Evolutionary conservation across 208 protist species (phyloP).

Genomic region (Crithidia expoeki): DNA sequence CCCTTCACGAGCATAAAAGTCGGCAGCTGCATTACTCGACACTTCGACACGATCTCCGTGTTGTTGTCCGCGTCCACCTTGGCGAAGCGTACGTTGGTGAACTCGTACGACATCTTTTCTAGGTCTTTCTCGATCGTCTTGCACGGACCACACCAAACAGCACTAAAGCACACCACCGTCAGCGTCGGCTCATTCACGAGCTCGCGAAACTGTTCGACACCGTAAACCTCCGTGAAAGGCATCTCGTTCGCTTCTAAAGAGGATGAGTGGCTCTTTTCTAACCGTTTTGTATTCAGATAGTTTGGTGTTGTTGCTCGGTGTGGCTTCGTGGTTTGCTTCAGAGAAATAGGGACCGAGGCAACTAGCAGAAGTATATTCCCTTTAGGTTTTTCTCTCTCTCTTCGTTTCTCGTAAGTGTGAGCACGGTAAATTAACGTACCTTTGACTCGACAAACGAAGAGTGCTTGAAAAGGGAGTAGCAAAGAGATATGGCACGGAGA

Average conservation of each 20-base stretch:
- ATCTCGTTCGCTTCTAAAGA: slow-evolving; percentile 28
- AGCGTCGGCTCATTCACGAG: slow-evolving; percentile 58
- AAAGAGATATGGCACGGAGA: too few relatives aligned
- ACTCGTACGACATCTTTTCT: slow-evolving; percentile 81
- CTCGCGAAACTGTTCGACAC: slow-evolving; percentile 74
- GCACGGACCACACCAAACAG: slow-evolving; percentile 85
- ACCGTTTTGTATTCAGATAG: too few relatives aligned
- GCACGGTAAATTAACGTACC: too few relatives aligned
- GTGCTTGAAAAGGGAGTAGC: too few relatives aligned
- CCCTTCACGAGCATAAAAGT: slow-evolving; percentile 79
- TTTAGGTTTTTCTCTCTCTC: too few relatives aligned
- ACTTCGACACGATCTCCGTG: slow-evolving; percentile 78
- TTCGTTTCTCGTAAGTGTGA: too few relatives aligned
- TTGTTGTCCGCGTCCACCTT: slow-evolving; percentile 85
- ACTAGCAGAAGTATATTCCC: too few relatives aligned
- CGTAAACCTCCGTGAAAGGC: slow-evolving; percentile 78
- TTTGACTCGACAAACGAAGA: too few relatives aligned
- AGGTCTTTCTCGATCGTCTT: slow-evolving; percentile 76
- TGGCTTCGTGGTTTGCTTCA: not conserved
- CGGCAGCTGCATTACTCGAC: slow-evolving; percentile 73
- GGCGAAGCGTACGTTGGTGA: slow-evolving; percentile 69
- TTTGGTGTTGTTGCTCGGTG: not conserved
- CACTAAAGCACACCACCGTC: slow-evolving; percentile 79
- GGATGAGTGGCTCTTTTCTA: not conserved
- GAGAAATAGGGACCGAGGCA: not conserved